Base-by-base conservation (phyloP, 768 basidiomycete genomes). In the Antrodiella citrinella region DNA sequence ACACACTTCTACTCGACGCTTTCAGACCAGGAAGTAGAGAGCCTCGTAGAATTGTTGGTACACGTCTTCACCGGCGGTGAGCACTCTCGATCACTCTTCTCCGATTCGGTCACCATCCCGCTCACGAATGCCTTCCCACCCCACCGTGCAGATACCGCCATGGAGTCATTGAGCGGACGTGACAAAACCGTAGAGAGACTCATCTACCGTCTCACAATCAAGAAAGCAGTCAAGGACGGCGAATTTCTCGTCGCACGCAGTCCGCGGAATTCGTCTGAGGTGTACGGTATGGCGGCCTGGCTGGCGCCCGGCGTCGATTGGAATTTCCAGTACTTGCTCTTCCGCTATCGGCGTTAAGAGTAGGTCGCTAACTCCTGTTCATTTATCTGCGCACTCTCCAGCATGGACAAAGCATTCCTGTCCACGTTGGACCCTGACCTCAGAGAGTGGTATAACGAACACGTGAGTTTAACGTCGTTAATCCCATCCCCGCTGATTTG, bases 21-120 rank as follows among this genome's bases (percentile, higher is more conserved):
- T n/a, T 26, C 51, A 61, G 60, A 57, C 7, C 51, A 54, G 3
- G 54, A 61, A 2, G 24, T 62, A 35, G 48, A 57, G n/a, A 7
- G 48, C 18, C 54, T 44, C 13, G 57, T 62, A 7, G 46, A 52
- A 35, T 49, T 58, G 12, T 55, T 62, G 24, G n/a, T 51, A 9
- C 39, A 41, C 20, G 51, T 58, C 2, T 59, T 58, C 46, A 44
- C 41, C 5, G 57, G 53, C 24, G 61, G 61, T 62, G 24, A 20
- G 54, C 48, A n/a, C 19, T 30, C 1, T n/a, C 30, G 15, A 35
- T 9, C 19, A 5, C n/a, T n/a, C 50, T 52, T n/a, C 4, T 26
- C 18, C 40, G 23, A 44, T n/a, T 23, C 39, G 25, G 4, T n/a
- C n/a, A 23, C 15, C 19, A 19, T 43, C 3, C 19, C 15, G 18